Conservation (phyloP, 176 grass and related monocot genomes). For the Stipa capillata region DNA sequence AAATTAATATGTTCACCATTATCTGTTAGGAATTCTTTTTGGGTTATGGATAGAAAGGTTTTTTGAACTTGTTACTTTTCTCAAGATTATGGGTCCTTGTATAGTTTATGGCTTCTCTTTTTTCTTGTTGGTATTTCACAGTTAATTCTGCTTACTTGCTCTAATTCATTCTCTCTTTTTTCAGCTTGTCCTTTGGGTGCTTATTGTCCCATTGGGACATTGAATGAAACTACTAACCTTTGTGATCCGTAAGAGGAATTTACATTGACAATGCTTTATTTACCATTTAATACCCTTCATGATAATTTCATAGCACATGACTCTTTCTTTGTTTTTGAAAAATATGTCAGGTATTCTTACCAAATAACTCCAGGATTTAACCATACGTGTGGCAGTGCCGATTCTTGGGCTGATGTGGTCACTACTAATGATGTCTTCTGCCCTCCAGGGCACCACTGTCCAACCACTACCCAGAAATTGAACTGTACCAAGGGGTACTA, state of each 20-base stretch:
- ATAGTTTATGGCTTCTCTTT: neutral
- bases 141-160: neutral
- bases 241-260: conserved; percentile 62
- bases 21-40: neutral
- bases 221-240: conserved; percentile 45
- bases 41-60: neutral
- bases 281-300: neutral
- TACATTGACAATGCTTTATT: neutral
- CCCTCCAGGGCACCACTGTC: conserved; percentile 63
- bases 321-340: neutral
- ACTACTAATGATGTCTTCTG: conserved; percentile 56
- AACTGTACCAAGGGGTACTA: conserved; percentile 52
- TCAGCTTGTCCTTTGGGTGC: conserved; percentile 83
- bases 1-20: neutral
- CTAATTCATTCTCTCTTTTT: conserved; percentile 5
- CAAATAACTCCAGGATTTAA: conserved; percentile 45
- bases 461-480: conserved; percentile 52
- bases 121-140: neutral
- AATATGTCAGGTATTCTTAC: conserved; percentile 54
- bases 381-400: conserved; percentile 43
- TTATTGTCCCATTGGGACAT: conserved; percentile 58
- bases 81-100: neutral
- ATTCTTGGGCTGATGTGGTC: conserved; percentile 64
- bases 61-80: neutral
- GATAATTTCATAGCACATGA: neutral